These are phyloP conservation scores for Leptodontidium sp. DNA, from an alignment of 2,329 filamentous ascomycete species.

Conservation along the genomic window DNA sequence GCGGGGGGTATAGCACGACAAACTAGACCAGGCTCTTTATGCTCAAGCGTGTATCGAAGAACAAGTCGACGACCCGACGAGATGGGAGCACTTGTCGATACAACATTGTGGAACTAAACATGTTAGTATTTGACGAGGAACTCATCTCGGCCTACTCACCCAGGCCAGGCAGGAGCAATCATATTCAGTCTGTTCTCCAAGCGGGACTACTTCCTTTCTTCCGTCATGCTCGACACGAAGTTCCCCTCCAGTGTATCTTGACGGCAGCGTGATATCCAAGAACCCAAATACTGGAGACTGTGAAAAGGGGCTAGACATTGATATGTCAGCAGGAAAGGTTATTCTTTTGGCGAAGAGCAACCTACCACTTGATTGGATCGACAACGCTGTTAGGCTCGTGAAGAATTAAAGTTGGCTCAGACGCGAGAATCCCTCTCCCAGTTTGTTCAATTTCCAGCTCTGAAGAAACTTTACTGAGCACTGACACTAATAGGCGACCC, in stretches of 20 bases:
- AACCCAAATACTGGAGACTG: slow-evolving; percentile 4
- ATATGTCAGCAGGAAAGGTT: too few species aligned
- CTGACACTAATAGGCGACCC: not conserved
- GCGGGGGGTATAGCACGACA: not conserved
- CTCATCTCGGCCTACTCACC: not conserved
- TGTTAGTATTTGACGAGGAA: not conserved
- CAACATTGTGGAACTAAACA: not conserved
- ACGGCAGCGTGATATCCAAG: slow-evolving; percentile 9
- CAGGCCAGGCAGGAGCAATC: slow-evolving; percentile 11
- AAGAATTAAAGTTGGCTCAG: not conserved
- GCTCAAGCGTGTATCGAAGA: not conserved
- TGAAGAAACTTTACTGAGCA: not conserved
- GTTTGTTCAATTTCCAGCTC: slow-evolving; percentile 7
- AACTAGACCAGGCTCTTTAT: not conserved
- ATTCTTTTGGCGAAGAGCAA: too few species aligned
- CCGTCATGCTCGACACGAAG: not conserved
- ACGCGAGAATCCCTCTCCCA: not conserved
- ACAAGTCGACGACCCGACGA: not conserved
- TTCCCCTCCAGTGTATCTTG: not conserved
- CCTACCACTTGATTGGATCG: not conserved
- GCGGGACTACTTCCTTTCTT: not conserved
- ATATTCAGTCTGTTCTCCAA: not conserved
- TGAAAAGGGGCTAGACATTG: too few species aligned
- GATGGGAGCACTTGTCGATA: not conserved
- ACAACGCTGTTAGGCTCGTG: not conserved